Percentiles rank a stretch among this genome's conserved stretches.
Conservation (phyloP, 139 green algal species). For the Pseudopediastrum boryanum region DNA sequence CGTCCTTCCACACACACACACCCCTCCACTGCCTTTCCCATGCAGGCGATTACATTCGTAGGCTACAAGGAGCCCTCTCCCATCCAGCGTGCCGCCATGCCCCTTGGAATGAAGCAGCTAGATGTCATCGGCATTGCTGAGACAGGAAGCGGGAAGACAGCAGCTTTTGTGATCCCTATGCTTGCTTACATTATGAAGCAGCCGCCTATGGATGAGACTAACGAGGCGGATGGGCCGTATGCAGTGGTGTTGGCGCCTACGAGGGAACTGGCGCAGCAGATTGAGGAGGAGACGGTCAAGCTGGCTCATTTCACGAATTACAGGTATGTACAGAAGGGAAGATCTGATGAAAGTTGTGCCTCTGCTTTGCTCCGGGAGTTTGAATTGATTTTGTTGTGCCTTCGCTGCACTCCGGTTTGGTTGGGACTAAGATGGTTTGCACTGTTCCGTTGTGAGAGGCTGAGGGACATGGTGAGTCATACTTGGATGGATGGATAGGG, state of each 20-base stretch:
- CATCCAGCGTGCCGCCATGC: conserved; percentile 98
- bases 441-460: no score
- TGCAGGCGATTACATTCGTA: conserved; percentile 70
- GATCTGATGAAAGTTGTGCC: no score
- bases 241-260: conserved; percentile 96
- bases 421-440: no score
- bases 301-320: conserved; percentile 55
- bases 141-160: conserved; percentile 97
- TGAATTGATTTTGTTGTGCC: no score
- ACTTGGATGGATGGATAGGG: no score
- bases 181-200: conserved; percentile 93
- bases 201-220: conserved; percentile 89
- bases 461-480: no score
- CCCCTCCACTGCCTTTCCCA: neutral
- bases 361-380: no score
- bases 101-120: conserved; percentile 86
- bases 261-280: conserved; percentile 91
- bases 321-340: no score
- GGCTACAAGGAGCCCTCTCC: conserved; percentile 94
- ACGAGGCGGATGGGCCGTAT: conserved; percentile 88
- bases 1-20: neutral
- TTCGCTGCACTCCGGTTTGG: no score
- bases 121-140: conserved; percentile 97
- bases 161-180: conserved; percentile 97
- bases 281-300: conserved; percentile 68